Evolutionary conservation across 345 rosid species (phyloP).

Genomic region (Triadica sebifera): DNA sequence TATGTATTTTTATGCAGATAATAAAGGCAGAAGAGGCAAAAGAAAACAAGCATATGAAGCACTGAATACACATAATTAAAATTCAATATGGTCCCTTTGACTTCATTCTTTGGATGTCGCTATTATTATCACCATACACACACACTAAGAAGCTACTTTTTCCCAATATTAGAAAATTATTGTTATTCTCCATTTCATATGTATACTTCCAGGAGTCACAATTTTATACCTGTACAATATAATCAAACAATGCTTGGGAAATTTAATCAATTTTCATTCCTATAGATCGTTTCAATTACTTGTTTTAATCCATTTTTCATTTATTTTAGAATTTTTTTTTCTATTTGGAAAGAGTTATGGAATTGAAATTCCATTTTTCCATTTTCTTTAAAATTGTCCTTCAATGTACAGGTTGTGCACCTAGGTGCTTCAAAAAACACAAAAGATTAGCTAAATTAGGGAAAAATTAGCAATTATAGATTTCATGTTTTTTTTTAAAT

Average conservation of each 20-base stretch:
- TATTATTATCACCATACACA: slow-evolving; percentile 4
- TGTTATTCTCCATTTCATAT: slow-evolving; percentile 3
- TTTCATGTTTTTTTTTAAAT: too few species aligned
- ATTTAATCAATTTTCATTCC: background rate
- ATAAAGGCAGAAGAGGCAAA: slow-evolving; percentile 26
- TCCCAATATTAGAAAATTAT: background rate
- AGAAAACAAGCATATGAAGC: slow-evolving; percentile 23
- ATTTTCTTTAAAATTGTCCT: too few species aligned
- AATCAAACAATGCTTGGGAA: slow-evolving; percentile 9
- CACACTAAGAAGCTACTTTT: slow-evolving; percentile 2
- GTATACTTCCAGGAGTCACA: background rate
- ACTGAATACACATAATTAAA: background rate
- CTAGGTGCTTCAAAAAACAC: too few species aligned
- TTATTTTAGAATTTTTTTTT: too few species aligned
- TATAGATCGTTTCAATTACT: background rate
- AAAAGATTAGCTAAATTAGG: too few species aligned
- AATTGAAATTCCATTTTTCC: too few species aligned
- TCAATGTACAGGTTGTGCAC: too few species aligned
- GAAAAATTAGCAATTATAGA: too few species aligned
- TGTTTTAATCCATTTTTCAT: background rate
- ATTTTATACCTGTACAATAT: background rate
- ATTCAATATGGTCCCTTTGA: slow-evolving; percentile 27
- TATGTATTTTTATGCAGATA: slow-evolving; percentile 18
- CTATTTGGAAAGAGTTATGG: too few species aligned
- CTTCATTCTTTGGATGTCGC: slow-evolving; percentile 4